Percentiles rank a stretch among this genome's conserved stretches.
These are phyloP conservation scores for Tulasnella sp. DNA, from an alignment of 768 basidiomycete species.

Conservation along the genomic window DNA sequence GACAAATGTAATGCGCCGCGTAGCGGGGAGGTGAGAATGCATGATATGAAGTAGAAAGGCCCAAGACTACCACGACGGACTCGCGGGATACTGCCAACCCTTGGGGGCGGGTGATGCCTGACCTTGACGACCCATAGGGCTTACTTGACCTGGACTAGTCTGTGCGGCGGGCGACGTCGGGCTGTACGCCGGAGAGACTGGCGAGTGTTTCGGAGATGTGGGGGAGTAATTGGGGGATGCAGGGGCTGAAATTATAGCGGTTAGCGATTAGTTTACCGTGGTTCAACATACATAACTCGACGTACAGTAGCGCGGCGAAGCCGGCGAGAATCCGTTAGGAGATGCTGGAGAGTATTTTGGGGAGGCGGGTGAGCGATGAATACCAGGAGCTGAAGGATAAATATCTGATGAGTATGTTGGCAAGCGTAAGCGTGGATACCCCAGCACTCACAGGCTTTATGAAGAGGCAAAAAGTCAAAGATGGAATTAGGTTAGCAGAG, in stretches of 20 bases:
- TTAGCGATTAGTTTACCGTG: slow-evolving; percentile 10
- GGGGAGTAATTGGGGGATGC: slow-evolving; percentile 84
- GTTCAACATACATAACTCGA: slow-evolving; percentile 9
- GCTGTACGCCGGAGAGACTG: slow-evolving; percentile 73
- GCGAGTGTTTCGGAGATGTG: slow-evolving; percentile 76
- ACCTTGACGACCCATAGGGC: too few relatives aligned
- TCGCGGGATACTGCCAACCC: neutral
- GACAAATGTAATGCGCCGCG: neutral
- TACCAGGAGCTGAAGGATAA: slow-evolving; percentile 46
- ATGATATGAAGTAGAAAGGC: neutral
- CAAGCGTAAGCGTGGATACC: neutral
- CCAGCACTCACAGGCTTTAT: slow-evolving; percentile 49
- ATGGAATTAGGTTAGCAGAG: slow-evolving; percentile 14
- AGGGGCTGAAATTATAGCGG: slow-evolving; percentile 42
- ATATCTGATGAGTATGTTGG: neutral
- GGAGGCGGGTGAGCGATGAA: slow-evolving; percentile 75
- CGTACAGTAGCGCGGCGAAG: slow-evolving; percentile 61
- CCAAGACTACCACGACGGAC: neutral
- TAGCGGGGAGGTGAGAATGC: neutral
- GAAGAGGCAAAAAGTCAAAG: slow-evolving; percentile 1
- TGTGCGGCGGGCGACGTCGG: slow-evolving; percentile 8
- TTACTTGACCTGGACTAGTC: neutral
- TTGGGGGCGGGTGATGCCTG: neutral
- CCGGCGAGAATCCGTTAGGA: slow-evolving; percentile 34
- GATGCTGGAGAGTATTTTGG: slow-evolving; percentile 92